Base-by-base conservation (phyloP, 129 eudicot genomes). In the Mikania micrantha region DNA sequence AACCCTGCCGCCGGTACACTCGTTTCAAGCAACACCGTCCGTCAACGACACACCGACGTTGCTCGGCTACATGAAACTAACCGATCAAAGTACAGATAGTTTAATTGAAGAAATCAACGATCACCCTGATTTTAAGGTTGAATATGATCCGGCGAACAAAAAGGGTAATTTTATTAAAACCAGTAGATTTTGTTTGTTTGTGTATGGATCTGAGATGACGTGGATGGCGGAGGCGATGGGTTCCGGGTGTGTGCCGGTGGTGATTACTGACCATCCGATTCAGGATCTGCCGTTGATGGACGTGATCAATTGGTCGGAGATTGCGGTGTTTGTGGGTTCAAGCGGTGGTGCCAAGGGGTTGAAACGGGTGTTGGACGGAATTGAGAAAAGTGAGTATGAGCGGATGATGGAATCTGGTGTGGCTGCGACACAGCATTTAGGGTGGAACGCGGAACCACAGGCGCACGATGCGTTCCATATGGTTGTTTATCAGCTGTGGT, bases 401-500 rank as follows among this genome's bases (percentile, higher is more conserved):
- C 35, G 12, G 74, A 88, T 93, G 98, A 78, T 67, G 77, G 84
- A 56, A 80, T 78, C 80, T 71, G 82, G 86, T 84, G 90, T 67
- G 83, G 76, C 76, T 83, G 95, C 92, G 48, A 77, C 87, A 38
- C 80, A 39, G 69, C 91, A 88, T 71, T 75, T 93, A 69, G 84
- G 66, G 79, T 93, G 98, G 98, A 88, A 88, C 77, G 81, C 65
- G 47, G 81, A 67, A 19, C 79, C 98, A n/a, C 84, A 88, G 76
- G 77, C 90, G 79, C 61, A 77, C 28, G 98, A 93, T 88, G 98
- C 96, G n/a, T 93, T 93, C 71, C 83, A 93, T 70, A 84, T 86
- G 98, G 83, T 88, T 80, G 64, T 88, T 79, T 93, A 93, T 82
- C 96, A 93, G 83, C 77, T 93, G 80, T 93, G 98, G 98, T 50